phyloP scores from a whole-genome alignment of 257 asterid species.

The Ophiorrhiza pumila region DNA sequence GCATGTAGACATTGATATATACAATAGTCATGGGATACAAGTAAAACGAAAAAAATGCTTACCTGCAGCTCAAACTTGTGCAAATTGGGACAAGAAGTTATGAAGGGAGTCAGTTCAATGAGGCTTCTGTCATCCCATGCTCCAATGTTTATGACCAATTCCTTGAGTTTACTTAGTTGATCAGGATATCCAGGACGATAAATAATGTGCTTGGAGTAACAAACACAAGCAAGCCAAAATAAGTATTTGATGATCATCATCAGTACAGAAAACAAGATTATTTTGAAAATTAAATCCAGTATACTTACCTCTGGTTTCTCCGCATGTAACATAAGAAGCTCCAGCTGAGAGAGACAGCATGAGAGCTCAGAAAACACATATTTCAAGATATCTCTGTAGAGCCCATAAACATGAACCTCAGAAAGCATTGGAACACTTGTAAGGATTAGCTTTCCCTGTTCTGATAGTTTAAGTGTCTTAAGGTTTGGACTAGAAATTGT shows the following conservation, averaged over 20 bases:
- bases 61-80: not conserved
- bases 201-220: not conserved
- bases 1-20: too few species aligned
- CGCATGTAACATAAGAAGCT: not conserved
- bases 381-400: not conserved
- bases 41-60: too few species aligned
- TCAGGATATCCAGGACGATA: not conserved
- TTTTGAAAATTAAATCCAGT: too few species aligned
- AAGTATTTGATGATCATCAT: too few species aligned
- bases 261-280: not conserved
- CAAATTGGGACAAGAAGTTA: not conserved
- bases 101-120: not conserved
- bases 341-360: constrained; percentile 1
- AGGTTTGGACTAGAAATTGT: constrained; percentile 40
- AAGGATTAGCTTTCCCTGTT: constrained; percentile 7
- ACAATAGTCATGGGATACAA: too few species aligned
- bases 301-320: not conserved
- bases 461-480: constrained; percentile 28
- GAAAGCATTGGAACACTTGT: constrained; percentile 42
- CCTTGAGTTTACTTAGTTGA: not conserved
- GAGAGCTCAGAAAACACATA: not conserved
- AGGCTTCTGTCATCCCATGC: not conserved
- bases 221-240: too few species aligned
- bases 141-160: too few species aligned
- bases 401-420: constrained; percentile 32